Evolutionary conservation across 768 basidiomycete genomes (phyloP).

Genomic region (Termitomyces heimii): DNA sequence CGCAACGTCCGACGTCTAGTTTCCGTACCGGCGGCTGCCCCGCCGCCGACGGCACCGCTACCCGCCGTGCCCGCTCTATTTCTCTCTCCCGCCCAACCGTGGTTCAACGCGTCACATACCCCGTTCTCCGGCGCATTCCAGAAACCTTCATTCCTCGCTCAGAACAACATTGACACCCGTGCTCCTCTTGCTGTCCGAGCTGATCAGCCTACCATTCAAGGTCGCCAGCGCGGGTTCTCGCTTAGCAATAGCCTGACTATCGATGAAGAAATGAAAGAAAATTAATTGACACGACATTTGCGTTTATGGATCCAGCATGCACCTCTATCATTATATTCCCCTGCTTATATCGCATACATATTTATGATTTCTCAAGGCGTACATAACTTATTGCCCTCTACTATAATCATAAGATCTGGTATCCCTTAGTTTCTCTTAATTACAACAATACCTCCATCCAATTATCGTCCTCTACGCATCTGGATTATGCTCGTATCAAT

Average conservation of each 20-base stretch:
- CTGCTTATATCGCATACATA: constrained; percentile 3
- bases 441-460: background rate
- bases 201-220: constrained; percentile 10
- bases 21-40: constrained; percentile 26
- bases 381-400: background rate
- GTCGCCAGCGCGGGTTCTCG: constrained; percentile 26
- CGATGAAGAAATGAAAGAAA: constrained; percentile 38
- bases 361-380: background rate
- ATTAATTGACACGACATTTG: constrained; percentile 14
- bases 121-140: constrained; percentile 6
- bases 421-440: background rate
- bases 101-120: constrained; percentile 7
- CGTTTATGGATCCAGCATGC: background rate
- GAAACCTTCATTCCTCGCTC: background rate
- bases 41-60: constrained; percentile 35
- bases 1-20: constrained; percentile 30
- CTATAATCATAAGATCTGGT: constrained; percentile 3
- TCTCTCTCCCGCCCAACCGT: constrained; percentile 9
- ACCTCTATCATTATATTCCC: background rate
- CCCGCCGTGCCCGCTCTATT: constrained; percentile 26
- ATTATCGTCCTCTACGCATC: background rate
- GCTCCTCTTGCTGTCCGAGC: constrained; percentile 1
- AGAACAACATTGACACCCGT: background rate
- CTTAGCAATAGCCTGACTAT: constrained; percentile 25
- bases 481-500: background rate